Evolutionary conservation across 2,329 filamentous ascomycete species (phyloP).

Genomic region (Diplodia scrobiculata): DNA sequence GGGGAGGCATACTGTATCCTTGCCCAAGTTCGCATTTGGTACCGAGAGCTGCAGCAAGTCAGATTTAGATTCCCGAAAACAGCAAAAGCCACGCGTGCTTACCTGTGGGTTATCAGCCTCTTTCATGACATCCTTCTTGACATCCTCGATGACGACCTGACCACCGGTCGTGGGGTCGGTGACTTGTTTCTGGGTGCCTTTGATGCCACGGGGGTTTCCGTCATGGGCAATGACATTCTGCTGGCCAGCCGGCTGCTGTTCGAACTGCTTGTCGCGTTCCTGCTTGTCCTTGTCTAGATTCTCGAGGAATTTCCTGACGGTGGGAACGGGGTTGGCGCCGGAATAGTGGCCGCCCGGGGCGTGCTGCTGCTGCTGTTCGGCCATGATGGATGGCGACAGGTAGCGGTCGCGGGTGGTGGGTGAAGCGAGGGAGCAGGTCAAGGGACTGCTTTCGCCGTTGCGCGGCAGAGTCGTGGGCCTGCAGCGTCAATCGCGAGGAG

Average conservation of each 20-base stretch:
- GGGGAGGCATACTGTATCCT: slow-evolving; percentile 58
- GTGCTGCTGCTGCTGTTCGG: slow-evolving; percentile 49
- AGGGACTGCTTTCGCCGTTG: slow-evolving; percentile 9
- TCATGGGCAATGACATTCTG: slow-evolving; percentile 43
- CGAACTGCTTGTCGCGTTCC: slow-evolving; percentile 70
- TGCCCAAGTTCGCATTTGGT: slow-evolving; percentile 85
- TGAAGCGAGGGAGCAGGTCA: slow-evolving; percentile 11
- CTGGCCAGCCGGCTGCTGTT: slow-evolving; percentile 54
- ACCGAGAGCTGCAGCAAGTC: slow-evolving; percentile 66
- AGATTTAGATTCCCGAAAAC: not conserved
- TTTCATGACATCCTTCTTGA: slow-evolving; percentile 69
- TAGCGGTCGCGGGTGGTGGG: not conserved
- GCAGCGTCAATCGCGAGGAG: not conserved
- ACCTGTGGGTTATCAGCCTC: slow-evolving; percentile 72
- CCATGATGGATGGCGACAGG: slow-evolving; percentile 7
- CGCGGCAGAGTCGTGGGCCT: not conserved
- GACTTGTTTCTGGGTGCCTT: slow-evolving; percentile 61
- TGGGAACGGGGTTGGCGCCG: slow-evolving; percentile 80
- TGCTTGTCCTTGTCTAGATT: slow-evolving; percentile 78
- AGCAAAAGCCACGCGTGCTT: slow-evolving; percentile 34
- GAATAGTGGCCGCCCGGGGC: slow-evolving; percentile 72
- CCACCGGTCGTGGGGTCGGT: slow-evolving; percentile 87
- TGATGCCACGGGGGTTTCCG: slow-evolving; percentile 50
- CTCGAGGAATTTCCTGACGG: slow-evolving; percentile 80
- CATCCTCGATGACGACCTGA: slow-evolving; percentile 82